Percentiles rank a stretch among this genome's conserved stretches.
Conservation (phyloP, 345 rosid genomes). For the Mangifera indica region DNA sequence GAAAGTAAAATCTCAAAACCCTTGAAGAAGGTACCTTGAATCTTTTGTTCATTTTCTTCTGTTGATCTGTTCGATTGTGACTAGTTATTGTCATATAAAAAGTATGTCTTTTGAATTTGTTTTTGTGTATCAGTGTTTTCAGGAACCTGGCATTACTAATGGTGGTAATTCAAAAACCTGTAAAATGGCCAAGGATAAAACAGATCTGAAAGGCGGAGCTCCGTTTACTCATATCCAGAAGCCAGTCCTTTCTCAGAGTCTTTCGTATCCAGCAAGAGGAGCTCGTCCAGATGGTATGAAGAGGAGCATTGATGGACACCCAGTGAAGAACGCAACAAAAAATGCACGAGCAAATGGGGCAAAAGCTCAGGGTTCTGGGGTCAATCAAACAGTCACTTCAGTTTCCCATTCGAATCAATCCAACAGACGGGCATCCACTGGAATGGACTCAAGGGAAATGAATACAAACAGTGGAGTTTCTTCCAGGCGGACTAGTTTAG, state of each 20-base stretch:
- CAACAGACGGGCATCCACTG: constrained; percentile 29
- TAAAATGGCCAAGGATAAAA: constrained; percentile 50
- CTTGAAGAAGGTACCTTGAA: constrained; percentile 53
- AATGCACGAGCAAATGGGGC: constrained; percentile 30
- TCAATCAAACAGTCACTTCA: constrained; percentile 34
- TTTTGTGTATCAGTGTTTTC: constrained; percentile 11
- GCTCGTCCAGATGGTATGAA: constrained; percentile 37
- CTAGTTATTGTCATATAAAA: constrained; percentile 4
- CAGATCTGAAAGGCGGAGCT: constrained; percentile 43
- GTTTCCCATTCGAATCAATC: constrained; percentile 25
- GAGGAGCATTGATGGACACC: constrained; percentile 58
- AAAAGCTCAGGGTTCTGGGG: constrained; percentile 25
- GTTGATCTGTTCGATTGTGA: constrained; percentile 14
- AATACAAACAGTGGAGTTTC: constrained; percentile 26
- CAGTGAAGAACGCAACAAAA: constrained; percentile 38
- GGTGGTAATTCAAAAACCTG: constrained; percentile 36
- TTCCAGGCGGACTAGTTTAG: constrained; percentile 34
- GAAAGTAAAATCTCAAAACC: constrained; percentile 42
- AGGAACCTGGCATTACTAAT: constrained; percentile 39
- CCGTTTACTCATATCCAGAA: constrained; percentile 43
- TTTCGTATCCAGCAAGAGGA: constrained; percentile 64
- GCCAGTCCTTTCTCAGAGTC: constrained; percentile 59
- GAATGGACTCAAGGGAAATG: constrained; percentile 32
- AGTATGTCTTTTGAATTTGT: neutral
- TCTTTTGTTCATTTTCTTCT: constrained; percentile 18